Base-by-base conservation (phyloP, 257 asterid species). In the Nyctanthes arbortristis region DNA sequence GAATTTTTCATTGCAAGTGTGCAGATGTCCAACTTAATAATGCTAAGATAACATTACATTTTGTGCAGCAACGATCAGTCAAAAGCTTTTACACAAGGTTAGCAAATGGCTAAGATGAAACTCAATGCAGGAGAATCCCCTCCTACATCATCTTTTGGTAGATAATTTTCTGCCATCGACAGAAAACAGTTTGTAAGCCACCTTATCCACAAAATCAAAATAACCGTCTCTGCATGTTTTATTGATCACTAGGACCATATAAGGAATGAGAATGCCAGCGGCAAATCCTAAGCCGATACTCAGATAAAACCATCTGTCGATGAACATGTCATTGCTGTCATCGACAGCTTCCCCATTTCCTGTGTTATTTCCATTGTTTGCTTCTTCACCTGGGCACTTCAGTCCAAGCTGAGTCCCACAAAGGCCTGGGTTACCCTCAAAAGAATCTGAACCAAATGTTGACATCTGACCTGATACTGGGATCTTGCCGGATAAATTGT, bases 251-350 rank as follows among this genome's bases (percentile, higher is more conserved):
- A 84, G 27, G 14, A 75, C 61, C 14, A 71, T 20, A 67, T 18
- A 73, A 36, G 88, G 89, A 45, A 78, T 73, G 7, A 73, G 29
- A 68, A 84, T 70, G 7, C 87, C 92, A 8, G 55, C 79, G 22
- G 67, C 73, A 79, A 81, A 86, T 66, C 92, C 92, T 55, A 84
- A 35, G 4, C 78, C 92, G 28, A 86, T 52, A 52, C 92, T 81
- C n/a, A 79, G 75, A 69, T 79, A 86, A 68, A 86, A 84, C 89
- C 88, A 81, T 58, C 55, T 6, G 29, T 86, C 80, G 13, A 68
- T 52, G 32, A 85, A 55, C 1, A 16, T 70, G 49, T 73, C 66
- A 2, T 63, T 32, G 30, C 35, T 60, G 28, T 77, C 74, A 69
- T 59, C 8, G 0, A 7, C 70, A 4, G 35, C 74, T 29, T 37